These are phyloP conservation scores for Yamadazyma insecticola DNA, from an alignment of 805 yeast species.

Conservation along the genomic window DNA sequence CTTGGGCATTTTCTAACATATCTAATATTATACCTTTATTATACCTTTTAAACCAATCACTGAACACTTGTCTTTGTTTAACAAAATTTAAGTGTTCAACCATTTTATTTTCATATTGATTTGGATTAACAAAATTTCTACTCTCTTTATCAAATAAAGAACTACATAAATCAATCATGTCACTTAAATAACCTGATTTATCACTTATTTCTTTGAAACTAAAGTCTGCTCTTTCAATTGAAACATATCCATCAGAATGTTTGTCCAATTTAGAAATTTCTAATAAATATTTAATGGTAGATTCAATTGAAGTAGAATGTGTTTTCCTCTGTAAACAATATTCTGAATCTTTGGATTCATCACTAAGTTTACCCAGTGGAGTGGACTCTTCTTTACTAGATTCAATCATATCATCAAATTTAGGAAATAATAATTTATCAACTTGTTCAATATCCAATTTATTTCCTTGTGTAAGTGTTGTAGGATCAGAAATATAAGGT, in stretches of 20 bases:
- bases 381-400: slow-evolving; percentile 19
- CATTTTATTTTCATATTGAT: background rate
- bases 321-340: no score
- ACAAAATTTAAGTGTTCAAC: background rate
- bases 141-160: slow-evolving; percentile 45
- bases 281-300: no score
- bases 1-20: slow-evolving; percentile 20
- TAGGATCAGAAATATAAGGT: slow-evolving; percentile 14
- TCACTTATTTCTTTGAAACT: slow-evolving; percentile 17
- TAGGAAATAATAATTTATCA: slow-evolving; percentile 47
- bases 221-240: slow-evolving; percentile 9
- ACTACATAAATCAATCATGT: slow-evolving; percentile 19
- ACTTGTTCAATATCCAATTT: slow-evolving; percentile 22
- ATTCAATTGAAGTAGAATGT: no score
- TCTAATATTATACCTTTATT: slow-evolving; percentile 30
- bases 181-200: slow-evolving; percentile 36
- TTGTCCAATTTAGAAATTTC: slow-evolving; percentile 15
- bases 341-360: no score
- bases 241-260: slow-evolving; percentile 26
- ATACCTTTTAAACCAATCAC: slow-evolving; percentile 53
- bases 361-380: slow-evolving; percentile 13
- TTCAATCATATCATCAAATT: slow-evolving; percentile 25
- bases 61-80: slow-evolving; percentile 36
- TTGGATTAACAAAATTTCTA: background rate
- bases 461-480: slow-evolving; percentile 4